A percentile compares a stretch with the other conserved stretches of the same genome.
These are phyloP conservation scores for Termitomyces sp. DNA, from an alignment of 768 basidiomycete genomes.

Conservation along the genomic window DNA sequence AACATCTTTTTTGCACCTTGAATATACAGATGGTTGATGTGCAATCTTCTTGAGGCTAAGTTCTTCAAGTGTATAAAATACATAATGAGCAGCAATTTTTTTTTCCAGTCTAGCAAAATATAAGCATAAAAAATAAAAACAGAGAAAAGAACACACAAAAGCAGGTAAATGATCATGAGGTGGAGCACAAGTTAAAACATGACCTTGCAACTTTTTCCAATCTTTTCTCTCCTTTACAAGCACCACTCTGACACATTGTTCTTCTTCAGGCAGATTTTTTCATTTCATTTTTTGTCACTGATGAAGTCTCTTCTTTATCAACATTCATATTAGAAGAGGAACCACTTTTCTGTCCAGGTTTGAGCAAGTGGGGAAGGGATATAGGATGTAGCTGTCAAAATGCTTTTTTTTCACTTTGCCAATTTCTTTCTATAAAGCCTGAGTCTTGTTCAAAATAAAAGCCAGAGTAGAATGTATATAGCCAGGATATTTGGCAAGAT, in stretches of 20 bases:
- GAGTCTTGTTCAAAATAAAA: background rate
- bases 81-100: background rate
- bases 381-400: background rate
- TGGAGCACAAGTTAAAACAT: constrained; percentile 3
- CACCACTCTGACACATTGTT: background rate
- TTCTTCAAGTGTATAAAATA: background rate
- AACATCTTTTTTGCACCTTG: background rate
- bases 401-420: background rate
- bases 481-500: background rate
- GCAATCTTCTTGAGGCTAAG: background rate
- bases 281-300: background rate
- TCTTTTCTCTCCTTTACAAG: background rate
- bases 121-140: background rate
- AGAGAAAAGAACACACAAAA: background rate
- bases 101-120: background rate
- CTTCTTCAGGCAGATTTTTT: background rate
- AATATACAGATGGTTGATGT: background rate
- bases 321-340: background rate
- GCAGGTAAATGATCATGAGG: background rate
- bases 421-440: background rate
- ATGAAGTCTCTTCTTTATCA: background rate
- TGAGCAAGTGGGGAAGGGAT: background rate
- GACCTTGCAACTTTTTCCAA: background rate
- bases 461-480: background rate
- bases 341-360: background rate